Evolutionary conservation across 139 green algal species (phyloP).

Genomic region (Diplosphaera chodatii): DNA sequence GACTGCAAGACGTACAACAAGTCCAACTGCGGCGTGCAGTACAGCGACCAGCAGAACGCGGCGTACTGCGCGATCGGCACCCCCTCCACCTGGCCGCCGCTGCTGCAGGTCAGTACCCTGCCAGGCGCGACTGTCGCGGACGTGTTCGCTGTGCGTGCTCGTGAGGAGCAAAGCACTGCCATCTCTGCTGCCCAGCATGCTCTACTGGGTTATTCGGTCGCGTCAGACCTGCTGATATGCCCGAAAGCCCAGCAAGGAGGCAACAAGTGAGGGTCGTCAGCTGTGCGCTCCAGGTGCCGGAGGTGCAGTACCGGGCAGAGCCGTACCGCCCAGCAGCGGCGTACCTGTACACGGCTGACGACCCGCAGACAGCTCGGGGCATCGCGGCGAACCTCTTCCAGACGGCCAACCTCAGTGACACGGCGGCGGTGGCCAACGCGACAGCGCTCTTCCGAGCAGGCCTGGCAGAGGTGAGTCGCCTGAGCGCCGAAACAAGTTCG

Average conservation of each 20-base stretch:
- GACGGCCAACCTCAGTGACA: not conserved
- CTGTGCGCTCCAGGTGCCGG: constrained; percentile 19
- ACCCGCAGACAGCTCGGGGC: not conserved
- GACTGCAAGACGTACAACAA: constrained; percentile 32
- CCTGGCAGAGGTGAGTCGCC: not conserved
- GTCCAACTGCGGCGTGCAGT: constrained; percentile 45
- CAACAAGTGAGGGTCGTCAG: no score
- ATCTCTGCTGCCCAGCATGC: no score
- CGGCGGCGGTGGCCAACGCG: not conserved
- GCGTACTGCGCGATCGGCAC: constrained; percentile 38
- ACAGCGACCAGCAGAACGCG: constrained; percentile 26
- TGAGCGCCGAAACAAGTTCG: no score
- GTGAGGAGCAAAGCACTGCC: no score
- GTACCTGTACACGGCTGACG: constrained; percentile 28
- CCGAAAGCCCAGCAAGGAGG: no score
- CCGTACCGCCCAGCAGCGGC: constrained; percentile 16
- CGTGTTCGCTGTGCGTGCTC: no score
- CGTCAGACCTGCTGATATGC: no score
- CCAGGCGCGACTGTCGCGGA: no score
- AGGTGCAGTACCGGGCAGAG: constrained; percentile 13
- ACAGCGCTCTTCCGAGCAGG: not conserved
- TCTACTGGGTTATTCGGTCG: no score
- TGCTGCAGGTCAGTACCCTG: constrained; percentile 25
- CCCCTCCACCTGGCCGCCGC: constrained; percentile 46
- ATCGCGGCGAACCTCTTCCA: constrained; percentile 19